Base-by-base conservation (phyloP, 2,329 filamentous ascomycete species). In the Orbilia brochopaga region DNA sequence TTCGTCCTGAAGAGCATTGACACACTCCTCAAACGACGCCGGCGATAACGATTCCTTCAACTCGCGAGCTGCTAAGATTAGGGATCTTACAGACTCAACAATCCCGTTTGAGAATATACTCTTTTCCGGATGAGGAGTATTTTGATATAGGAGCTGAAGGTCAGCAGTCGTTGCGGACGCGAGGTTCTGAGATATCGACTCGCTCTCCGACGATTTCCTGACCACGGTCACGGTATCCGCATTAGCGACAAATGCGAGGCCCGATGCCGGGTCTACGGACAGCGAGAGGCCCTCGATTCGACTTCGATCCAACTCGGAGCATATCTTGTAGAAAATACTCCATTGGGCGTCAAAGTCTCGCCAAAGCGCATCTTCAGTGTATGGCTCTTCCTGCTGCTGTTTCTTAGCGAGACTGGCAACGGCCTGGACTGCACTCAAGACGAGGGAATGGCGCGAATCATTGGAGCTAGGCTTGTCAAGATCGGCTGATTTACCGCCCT, bases 301-400 rank as follows among this genome's bases (percentile, higher is more conserved):
- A 76, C 91, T 88, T 76, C 90, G 92, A 78, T 97, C 92, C 44
- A 99, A 82, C 78, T 96, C 92, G 11, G 90, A 84, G 17, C 96
- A 84, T 17, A 97, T 84, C 32, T 92, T 87, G 81, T 92, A 96
- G 79, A 96, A 96, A 56, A 90, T 86, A 74, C 90, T 87, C 94
- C 94, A 99, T 78, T 96, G 92, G 10, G 85, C 84, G 77, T 94
- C 89, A 59, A 89, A 87, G 32, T 90, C 87, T 35, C 83, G 82
- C 64, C 89, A 85, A 78, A 92, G 94, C 65, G 88, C 84, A 23
- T 89, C 86, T 75, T 90, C 91, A 76, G 59, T 74, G 19, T 74
- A 73, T 19, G 59, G 63, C 30, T 66, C 69, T 11, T 53, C 52
- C 15, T 48, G 17, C 5, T 52, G 60, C 40, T 73, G 52, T 30